Evolutionary conservation across 495 filamentous ascomycete species (phyloP).

Genomic region (Hypoxylon cercidicola): DNA sequence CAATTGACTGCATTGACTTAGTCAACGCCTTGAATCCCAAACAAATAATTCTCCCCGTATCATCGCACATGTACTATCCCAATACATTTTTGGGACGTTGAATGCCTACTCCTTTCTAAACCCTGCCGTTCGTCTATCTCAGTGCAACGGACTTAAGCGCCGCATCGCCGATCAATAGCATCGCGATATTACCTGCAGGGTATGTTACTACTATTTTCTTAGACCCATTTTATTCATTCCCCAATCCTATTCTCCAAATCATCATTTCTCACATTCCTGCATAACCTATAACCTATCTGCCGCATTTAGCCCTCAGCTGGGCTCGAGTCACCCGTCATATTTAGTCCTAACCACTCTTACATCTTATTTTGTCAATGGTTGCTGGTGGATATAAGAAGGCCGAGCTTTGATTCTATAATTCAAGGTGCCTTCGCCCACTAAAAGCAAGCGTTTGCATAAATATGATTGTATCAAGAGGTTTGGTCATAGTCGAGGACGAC

Average conservation of each 20-base stretch:
- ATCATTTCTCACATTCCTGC: slow-evolving; percentile 12
- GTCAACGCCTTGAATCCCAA: no score
- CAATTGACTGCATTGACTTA: no score
- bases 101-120: no score
- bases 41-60: no score
- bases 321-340: slow-evolving; percentile 1
- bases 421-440: slow-evolving; percentile 2
- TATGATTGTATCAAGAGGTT: slow-evolving; percentile 15
- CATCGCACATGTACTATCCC: no score
- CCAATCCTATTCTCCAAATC: slow-evolving; percentile 6
- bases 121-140: slow-evolving; percentile 11
- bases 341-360: slow-evolving; percentile 5
- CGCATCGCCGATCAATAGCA: slow-evolving; percentile 34
- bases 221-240: slow-evolving; percentile 10
- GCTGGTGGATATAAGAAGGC: slow-evolving; percentile 5
- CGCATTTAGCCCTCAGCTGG: no score
- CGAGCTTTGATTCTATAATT: neutral
- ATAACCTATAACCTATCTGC: neutral
- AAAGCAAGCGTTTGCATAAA: slow-evolving; percentile 29
- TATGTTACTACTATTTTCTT: slow-evolving; percentile 25
- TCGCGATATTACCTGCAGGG: slow-evolving; percentile 40
- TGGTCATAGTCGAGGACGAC: slow-evolving; percentile 21
- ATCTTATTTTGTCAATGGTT: neutral
- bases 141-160: slow-evolving; percentile 13
- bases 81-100: no score